phyloP scores from a whole-genome alignment of 495 filamentous ascomycete genomes.

The Cenococcum geophilum region DNA sequence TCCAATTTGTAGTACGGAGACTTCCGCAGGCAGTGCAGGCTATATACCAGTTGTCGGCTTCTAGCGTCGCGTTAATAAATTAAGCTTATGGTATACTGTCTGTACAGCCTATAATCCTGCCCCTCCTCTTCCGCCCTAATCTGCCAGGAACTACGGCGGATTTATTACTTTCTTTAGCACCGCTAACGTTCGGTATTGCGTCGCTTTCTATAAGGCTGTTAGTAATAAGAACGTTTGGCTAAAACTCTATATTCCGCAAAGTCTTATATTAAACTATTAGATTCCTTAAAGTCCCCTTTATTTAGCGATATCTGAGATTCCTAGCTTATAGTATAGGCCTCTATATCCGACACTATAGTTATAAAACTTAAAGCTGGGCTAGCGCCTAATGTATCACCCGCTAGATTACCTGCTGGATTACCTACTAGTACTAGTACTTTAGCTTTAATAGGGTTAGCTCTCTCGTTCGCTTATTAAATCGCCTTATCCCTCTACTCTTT shows the following conservation, averaged over 20 bases:
- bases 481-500: neutral
- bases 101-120: too few relatives aligned
- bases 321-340: conserved; percentile 21
- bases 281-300: conserved; percentile 13
- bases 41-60: too few relatives aligned
- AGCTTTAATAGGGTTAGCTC: conserved; percentile 19
- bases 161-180: too few relatives aligned
- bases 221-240: conserved; percentile 18
- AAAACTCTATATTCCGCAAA: conserved; percentile 11
- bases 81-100: too few relatives aligned
- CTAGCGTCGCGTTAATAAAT: too few relatives aligned
- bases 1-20: too few relatives aligned
- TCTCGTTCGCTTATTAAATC: conserved; percentile 12
- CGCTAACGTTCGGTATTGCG: too few relatives aligned
- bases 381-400: conserved; percentile 7
- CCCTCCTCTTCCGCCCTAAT: too few relatives aligned
- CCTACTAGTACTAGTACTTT: conserved; percentile 6
- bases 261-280: conserved; percentile 21
- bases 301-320: conserved; percentile 9
- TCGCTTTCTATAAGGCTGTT: neutral
- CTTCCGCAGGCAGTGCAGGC: too few relatives aligned
- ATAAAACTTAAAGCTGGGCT: conserved; percentile 21
- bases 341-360: conserved; percentile 18
- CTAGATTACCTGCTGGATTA: conserved; percentile 2
- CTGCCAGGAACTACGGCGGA: too few relatives aligned